Base-by-base conservation (phyloP, 1,139 yeast species). In the Saccharomyces hybrid region DNA sequence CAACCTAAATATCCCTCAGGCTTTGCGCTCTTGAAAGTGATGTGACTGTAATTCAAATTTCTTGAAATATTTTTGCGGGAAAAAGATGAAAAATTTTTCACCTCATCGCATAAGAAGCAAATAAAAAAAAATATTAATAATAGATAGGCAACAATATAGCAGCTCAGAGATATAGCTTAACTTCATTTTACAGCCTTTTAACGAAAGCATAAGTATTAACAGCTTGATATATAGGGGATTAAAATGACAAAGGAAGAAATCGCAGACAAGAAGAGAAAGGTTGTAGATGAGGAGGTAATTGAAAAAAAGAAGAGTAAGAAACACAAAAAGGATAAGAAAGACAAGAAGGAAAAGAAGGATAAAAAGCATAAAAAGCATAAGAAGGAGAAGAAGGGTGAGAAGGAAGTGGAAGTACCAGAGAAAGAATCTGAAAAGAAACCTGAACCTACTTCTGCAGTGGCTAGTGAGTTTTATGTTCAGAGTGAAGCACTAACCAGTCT, bases 161-260 rank as follows among this genome's bases (percentile, higher is more conserved):
- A 38, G 26, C 13, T 20, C 20, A 38, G 5, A 38, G 25, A 3
- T 38, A 11, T 20, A 38, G 7, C 44, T 38, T 38, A 38, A 20
- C 25, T 38, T 38, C 20, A 11, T 20, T 38, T 6, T 7, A 38
- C 9, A 16, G 6, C 25, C 32, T 8, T 5, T 48, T 16, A 11
- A 48, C 41, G 30, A 31, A 14, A n/a, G 14, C 34, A 38, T 26
- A 28, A 47, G 31, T 38, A 41, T 34, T 9, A n/a, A 28, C 8
- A 50, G 13, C 11, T 25, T 31, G 7, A 28, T 25, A 25, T 20
- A 5, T 20, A 13, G 13, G 5, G n/a, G 23, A 14, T 28, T 28
- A 74, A 64, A 65, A 78, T 70, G 73, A 80, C 72, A 59, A 78
- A 72, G 63, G 78, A 71, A 60, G 78, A 70, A 72, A 75, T 69